Evolutionary conservation across 345 rosid genomes (phyloP).

Genomic region (Theobroma cacao): DNA sequence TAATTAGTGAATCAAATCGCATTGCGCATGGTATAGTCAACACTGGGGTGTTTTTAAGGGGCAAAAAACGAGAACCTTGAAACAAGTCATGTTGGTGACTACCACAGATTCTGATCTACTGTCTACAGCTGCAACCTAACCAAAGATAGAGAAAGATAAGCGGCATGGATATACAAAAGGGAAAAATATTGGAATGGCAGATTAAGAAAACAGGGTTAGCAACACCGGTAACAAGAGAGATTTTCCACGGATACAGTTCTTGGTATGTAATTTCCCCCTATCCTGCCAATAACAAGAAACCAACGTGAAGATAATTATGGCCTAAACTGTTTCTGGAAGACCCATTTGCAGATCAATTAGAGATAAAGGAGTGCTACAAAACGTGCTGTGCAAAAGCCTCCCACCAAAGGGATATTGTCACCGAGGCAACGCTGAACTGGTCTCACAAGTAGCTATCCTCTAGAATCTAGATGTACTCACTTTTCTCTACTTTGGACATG

Average conservation of each 20-base stretch:
- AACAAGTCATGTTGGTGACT: conserved; percentile 25
- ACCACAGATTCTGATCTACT: conserved; percentile 27
- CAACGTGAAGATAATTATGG: conserved; percentile 21
- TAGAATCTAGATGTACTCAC: neutral
- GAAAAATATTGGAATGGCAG: conserved; percentile 4
- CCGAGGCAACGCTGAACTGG: neutral
- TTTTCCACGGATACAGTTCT: conserved; percentile 21
- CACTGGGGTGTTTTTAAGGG: neutral
- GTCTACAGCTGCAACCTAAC: conserved; percentile 43
- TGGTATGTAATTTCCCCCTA: conserved; percentile 19
- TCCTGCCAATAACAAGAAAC: conserved; percentile 38
- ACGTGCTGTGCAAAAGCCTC: neutral
- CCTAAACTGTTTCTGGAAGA: neutral
- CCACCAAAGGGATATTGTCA: conserved; percentile 13
- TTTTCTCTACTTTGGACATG: conserved; percentile 28
- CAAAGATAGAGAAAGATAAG: conserved; percentile 20
- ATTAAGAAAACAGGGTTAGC: conserved; percentile 25
- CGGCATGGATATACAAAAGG: neutral
- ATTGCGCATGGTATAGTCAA: neutral
- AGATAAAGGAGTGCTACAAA: neutral
- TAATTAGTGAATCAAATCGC: neutral
- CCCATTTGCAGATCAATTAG: conserved; percentile 1
- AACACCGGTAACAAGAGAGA: conserved; percentile 22
- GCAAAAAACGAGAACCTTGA: conserved; percentile 21
- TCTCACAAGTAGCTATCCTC: neutral